Percentiles rank a stretch among this genome's conserved stretches.
phyloP scores from a whole-genome alignment of 2,329 filamentous ascomycete species.

The Monosporascus sp. region DNA sequence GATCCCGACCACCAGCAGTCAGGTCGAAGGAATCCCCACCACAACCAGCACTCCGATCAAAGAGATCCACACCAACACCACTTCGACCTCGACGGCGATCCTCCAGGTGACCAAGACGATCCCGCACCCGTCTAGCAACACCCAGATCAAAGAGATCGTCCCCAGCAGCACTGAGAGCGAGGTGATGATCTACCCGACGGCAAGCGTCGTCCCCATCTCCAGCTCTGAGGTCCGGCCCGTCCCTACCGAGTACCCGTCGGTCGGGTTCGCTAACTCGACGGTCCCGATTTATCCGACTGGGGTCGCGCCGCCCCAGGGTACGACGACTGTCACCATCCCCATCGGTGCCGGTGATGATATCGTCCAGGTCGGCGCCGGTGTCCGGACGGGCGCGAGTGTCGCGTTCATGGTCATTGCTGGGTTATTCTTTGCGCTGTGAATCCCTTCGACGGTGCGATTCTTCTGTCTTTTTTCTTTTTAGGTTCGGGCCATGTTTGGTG shows the following conservation, averaged over 20 bases:
- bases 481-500: neutral
- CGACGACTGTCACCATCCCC: conserved; percentile 7
- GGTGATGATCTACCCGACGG: conserved; percentile 15
- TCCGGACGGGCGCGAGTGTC: conserved; percentile 9
- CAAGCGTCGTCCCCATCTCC: conserved; percentile 17
- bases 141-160: conserved; percentile 1
- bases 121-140: too few relatives aligned
- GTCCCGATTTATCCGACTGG: neutral
- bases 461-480: neutral
- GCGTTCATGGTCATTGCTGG: conserved; percentile 9
- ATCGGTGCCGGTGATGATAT: conserved; percentile 2
- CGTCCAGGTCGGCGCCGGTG: conserved; percentile 5
- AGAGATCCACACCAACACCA: neutral
- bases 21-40: neutral
- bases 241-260: neutral
- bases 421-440: conserved; percentile 11
- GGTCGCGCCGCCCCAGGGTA: neutral
- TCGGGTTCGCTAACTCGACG: neutral
- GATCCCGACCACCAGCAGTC: neutral
- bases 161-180: conserved; percentile 9
- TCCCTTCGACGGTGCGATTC: neutral
- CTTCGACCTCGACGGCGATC: too few relatives aligned
- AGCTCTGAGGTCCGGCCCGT: neutral
- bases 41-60: neutral
- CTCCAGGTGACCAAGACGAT: too few relatives aligned